Conservation (phyloP, 2,329 filamentous ascomycete species). For the Alternaria sp. region DNA sequence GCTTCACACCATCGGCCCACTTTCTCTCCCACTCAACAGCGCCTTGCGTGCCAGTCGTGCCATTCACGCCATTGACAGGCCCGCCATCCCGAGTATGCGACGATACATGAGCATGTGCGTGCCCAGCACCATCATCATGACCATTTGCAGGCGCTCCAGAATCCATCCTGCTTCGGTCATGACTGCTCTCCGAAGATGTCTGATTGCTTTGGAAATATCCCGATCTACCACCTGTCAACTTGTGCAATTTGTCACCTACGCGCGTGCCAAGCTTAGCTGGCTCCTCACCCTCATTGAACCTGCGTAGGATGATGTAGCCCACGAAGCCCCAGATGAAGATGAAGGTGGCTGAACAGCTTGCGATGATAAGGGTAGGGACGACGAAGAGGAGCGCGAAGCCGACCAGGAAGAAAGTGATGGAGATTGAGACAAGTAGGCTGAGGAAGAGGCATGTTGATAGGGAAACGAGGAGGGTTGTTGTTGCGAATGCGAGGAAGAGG, state of each 20-base stretch:
- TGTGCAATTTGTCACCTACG: constrained; percentile 30
- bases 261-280: constrained; percentile 29
- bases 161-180: constrained; percentile 2
- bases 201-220: constrained; percentile 21
- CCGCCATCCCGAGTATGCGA: constrained; percentile 7
- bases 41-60: constrained; percentile 11
- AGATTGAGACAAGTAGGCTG: constrained; percentile 59
- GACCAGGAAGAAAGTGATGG: constrained; percentile 73
- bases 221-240: constrained; percentile 32
- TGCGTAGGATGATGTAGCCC: constrained; percentile 61
- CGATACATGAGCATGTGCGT: constrained; percentile 6
- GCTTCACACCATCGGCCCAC: constrained; percentile 22
- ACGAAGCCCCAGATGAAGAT: constrained; percentile 68
- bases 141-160: background rate
- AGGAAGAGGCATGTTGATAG: constrained; percentile 66
- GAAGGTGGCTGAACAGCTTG: constrained; percentile 67
- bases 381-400: constrained; percentile 73
- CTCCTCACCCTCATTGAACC: constrained; percentile 37
- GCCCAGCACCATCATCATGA: constrained; percentile 4
- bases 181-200: constrained; percentile 6
- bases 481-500: constrained; percentile 72
- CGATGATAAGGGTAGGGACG: constrained; percentile 72
- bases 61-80: constrained; percentile 17
- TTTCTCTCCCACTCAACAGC: constrained; percentile 26
- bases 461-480: constrained; percentile 69